Evolutionary conservation across 179 eudicot genomes (phyloP), one percentile per base, ranked within the genome.

Genomic region (Silene vulgaris): DNA sequence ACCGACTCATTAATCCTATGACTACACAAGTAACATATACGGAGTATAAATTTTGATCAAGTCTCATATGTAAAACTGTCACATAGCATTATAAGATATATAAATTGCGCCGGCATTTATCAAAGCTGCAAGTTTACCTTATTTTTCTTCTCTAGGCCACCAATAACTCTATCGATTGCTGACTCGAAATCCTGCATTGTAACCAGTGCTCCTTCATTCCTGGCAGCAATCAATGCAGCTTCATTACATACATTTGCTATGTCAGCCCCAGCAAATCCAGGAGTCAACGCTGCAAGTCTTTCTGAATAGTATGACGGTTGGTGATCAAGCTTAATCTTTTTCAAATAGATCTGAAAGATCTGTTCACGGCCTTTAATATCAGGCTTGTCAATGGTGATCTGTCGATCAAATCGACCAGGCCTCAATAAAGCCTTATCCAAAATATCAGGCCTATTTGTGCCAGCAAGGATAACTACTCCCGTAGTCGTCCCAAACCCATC

Each of bases 221-320:
- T 87, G 0, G 89, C 96, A 76, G 96, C 96, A 75, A 90, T 86
- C 65, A 90, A 71, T 59, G 96, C 96, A 71, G 91, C 96, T 78
- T 90, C 96, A 77, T 90, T 90, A 71, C 90, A 88, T 20, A 90
- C 90, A 81, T 90, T 90, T 65, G 96, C 92, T 62, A 90, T 90
- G 80, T 90, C 96, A 37, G 96, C 96, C 52, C 96, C 96, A 77
- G 96, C 91, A 82, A 90, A 89, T 28, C 96, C 96, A 61, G 92
- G 92, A 50, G 96, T 90, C 45, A 90, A 83, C 66, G 96, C 92
- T 28, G 96, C 88, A 65, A 90, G 89, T 76, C 92, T 90, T 80
- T 90, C 85, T 0, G 96, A 90, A 79, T 75, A 89, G 73, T 60
- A 89, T n/a, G 90, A 79, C 12, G 96, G 92, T 29, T 89, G 88